Percentiles rank a stretch among this genome's conserved stretches.
Conservation (phyloP, 208 protist species). For the Angomonas deanei region DNA sequence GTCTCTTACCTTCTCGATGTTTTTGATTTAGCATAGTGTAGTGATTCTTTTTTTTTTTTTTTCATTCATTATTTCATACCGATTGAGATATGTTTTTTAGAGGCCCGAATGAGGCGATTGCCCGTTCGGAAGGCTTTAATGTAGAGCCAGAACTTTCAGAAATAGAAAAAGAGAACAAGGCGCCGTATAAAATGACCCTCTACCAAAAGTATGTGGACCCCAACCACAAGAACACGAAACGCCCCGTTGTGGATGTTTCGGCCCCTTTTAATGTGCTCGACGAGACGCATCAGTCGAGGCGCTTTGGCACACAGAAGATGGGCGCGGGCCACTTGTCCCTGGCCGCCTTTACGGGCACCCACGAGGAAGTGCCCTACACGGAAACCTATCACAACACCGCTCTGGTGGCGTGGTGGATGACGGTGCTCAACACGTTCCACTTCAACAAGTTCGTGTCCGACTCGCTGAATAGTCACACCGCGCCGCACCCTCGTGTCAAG, state of each 20-base stretch:
- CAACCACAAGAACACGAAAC: constrained; percentile 18
- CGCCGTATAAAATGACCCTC: constrained; percentile 47
- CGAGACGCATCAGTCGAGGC: constrained; percentile 70
- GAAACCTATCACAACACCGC: constrained; percentile 70
- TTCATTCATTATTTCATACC: constrained; percentile 1
- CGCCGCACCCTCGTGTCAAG: constrained; percentile 47
- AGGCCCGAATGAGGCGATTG: constrained; percentile 43
- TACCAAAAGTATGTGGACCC: constrained; percentile 62
- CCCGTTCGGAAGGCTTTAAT: constrained; percentile 54
- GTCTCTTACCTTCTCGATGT: no score
- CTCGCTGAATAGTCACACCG: constrained; percentile 27
- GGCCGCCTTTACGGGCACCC: constrained; percentile 57
- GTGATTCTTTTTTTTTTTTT: constrained; percentile 10
- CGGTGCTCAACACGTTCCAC: constrained; percentile 54
- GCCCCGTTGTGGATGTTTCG: constrained; percentile 69
- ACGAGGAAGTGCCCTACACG: constrained; percentile 81
- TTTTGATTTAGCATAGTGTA: no score
- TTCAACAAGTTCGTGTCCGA: constrained; percentile 50
- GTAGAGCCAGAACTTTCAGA: constrained; percentile 18
- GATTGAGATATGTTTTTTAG: constrained; percentile 48
- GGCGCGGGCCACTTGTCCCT: constrained; percentile 53
- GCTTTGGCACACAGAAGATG: constrained; percentile 62
- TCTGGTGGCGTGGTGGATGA: constrained; percentile 61
- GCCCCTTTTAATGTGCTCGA: constrained; percentile 71
- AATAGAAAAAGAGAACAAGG: constrained; percentile 20